Evolutionary conservation across 495 filamentous ascomycete genomes (phyloP).

Genomic region (Glarea lozoyensis): DNA sequence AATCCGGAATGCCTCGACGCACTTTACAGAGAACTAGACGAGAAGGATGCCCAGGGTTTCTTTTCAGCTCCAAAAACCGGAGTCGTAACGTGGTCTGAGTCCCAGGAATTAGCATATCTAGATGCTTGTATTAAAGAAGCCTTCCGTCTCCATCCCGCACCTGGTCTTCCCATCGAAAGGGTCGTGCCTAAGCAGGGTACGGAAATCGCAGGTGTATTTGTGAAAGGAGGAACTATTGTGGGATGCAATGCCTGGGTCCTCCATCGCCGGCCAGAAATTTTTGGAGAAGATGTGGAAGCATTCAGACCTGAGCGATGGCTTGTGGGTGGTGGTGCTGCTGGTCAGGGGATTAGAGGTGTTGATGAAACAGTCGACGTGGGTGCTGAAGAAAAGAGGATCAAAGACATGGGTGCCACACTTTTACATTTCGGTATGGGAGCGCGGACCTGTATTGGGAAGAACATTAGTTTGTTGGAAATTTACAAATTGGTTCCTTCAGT

Average conservation of each 20-base stretch:
- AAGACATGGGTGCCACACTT: constrained; percentile 50
- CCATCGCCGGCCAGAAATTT: constrained; percentile 47
- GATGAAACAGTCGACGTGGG: constrained; percentile 13
- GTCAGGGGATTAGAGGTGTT: neutral
- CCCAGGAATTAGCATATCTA: constrained; percentile 36
- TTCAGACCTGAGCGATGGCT: constrained; percentile 56
- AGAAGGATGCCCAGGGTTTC: constrained; percentile 32
- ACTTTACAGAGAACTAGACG: constrained; percentile 46
- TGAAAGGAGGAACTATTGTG: constrained; percentile 56
- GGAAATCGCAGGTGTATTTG: constrained; percentile 41
- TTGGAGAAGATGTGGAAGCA: constrained; percentile 47
- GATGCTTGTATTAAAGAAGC: constrained; percentile 31
- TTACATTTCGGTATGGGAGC: constrained; percentile 54
- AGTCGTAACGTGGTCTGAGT: constrained; percentile 50
- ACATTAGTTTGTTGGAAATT: constrained; percentile 67
- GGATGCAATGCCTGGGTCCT: constrained; percentile 56
- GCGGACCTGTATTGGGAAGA: constrained; percentile 60
- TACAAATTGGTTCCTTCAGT: constrained; percentile 72
- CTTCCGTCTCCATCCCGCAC: constrained; percentile 22
- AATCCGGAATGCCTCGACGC: constrained; percentile 34
- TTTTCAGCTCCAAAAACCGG: constrained; percentile 43
- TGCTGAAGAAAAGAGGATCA: constrained; percentile 34
- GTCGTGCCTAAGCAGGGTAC: constrained; percentile 24
- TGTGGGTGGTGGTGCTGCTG: constrained; percentile 13
- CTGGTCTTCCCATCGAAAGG: constrained; percentile 19